A percentile compares a stretch with the other conserved stretches of the same genome.
These are phyloP conservation scores for Neofusicoccum kwambonambiense DNA, from an alignment of 2,329 filamentous ascomycete species.

Conservation along the genomic window DNA sequence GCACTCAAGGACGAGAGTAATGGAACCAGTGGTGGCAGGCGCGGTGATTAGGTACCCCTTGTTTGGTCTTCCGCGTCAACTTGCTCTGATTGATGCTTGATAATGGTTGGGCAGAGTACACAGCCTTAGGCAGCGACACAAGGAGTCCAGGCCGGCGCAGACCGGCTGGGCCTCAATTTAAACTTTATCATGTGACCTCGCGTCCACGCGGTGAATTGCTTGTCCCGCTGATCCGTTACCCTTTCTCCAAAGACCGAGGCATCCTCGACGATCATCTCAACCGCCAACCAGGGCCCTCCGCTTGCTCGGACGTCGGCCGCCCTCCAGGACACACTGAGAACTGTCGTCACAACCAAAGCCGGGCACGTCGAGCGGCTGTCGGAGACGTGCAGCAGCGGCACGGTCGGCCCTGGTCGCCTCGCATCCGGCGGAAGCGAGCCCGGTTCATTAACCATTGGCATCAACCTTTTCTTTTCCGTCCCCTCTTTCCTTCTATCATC, in stretches of 20 bases:
- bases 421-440: neutral
- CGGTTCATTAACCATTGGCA: neutral
- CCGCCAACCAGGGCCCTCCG: neutral
- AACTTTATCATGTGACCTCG: neutral
- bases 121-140: neutral
- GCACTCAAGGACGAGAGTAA: neutral
- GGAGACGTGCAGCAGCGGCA: neutral
- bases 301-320: neutral
- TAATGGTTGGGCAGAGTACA: neutral
- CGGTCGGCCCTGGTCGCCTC: neutral
- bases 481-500: neutral
- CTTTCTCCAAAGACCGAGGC: neutral
- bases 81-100: neutral
- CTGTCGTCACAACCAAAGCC: neutral
- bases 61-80: neutral
- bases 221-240: neutral
- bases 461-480: neutral
- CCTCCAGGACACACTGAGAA: neutral
- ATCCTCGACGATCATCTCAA: neutral
- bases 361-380: neutral
- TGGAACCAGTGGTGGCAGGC: neutral
- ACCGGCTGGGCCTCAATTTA: neutral
- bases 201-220: neutral
- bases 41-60: slow-evolving; percentile 9
- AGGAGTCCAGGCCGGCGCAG: neutral